Conservation (phyloP, 176 grass and related monocot genomes). For the Chrysopogon serrulatus region DNA sequence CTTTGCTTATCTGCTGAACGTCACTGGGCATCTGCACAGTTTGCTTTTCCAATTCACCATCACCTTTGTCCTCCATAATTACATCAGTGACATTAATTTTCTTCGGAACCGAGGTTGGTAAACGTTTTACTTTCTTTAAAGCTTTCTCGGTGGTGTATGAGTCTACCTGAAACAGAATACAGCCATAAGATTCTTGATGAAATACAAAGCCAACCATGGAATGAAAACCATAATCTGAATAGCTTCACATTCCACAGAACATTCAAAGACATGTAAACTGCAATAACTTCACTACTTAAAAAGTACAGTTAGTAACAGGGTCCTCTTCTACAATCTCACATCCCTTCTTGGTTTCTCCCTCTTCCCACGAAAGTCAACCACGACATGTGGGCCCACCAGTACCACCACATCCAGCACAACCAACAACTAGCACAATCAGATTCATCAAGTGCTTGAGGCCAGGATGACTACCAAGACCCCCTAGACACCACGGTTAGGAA, state of each 20-base stretch:
- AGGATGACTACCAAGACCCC: too few species aligned
- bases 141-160: conserved; percentile 56
- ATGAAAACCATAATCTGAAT: neutral
- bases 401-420: neutral
- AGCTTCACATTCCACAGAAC: conserved; percentile 5
- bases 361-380: neutral
- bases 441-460: neutral
- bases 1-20: conserved; percentile 41
- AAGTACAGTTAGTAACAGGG: neutral
- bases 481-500: too few species aligned
- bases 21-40: conserved; percentile 8
- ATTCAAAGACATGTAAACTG: neutral
- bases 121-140: conserved; percentile 78
- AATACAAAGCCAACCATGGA: neutral
- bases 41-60: conserved; percentile 17
- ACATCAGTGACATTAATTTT: conserved; percentile 47
- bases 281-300: neutral
- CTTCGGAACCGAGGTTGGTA: conserved; percentile 18
- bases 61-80: conserved; percentile 40
- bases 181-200: neutral
- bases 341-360: too few species aligned
- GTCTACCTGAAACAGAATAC: conserved; percentile 59
- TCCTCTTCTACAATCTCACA: neutral
- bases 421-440: neutral
- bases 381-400: neutral